These are phyloP conservation scores for Wallemia hederae DNA, from an alignment of 1,284 basidiomycete species.

Conservation along the genomic window DNA sequence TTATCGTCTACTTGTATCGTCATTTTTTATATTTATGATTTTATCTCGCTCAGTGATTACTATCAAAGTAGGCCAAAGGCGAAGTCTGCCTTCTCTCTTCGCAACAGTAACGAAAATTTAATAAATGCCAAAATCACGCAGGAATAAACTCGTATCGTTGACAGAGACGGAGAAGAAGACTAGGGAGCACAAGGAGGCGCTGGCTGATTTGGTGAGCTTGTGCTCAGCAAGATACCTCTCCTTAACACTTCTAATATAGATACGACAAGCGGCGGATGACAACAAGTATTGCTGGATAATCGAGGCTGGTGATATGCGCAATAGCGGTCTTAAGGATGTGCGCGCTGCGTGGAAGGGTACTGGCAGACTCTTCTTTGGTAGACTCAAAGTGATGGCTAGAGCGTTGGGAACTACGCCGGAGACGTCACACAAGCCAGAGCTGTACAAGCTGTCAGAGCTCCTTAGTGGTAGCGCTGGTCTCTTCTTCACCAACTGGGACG, in stretches of 20 bases:
- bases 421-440: constrained; percentile 53
- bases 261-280: constrained; percentile 48
- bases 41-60: neutral
- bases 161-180: constrained; percentile 26
- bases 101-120: neutral
- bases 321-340: constrained; percentile 76
- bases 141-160: constrained; percentile 21
- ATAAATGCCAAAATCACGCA: constrained; percentile 15
- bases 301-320: constrained; percentile 78
- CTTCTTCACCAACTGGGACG: constrained; percentile 64
- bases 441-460: constrained; percentile 31
- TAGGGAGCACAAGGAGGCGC: constrained; percentile 41
- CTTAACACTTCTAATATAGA: constrained; percentile 17
- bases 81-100: neutral
- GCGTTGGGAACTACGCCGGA: constrained; percentile 68
- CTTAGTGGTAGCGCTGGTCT: constrained; percentile 80
- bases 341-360: constrained; percentile 81
- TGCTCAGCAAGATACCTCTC: constrained; percentile 1
- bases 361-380: constrained; percentile 74
- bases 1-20: neutral
- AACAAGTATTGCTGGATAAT: constrained; percentile 90
- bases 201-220: constrained; percentile 42
- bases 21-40: neutral
- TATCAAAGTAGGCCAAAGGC: constrained; percentile 5
- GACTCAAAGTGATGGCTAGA: constrained; percentile 78